Conservation (phyloP, 345 rosid genomes). For the Ailanthus altissimus region DNA sequence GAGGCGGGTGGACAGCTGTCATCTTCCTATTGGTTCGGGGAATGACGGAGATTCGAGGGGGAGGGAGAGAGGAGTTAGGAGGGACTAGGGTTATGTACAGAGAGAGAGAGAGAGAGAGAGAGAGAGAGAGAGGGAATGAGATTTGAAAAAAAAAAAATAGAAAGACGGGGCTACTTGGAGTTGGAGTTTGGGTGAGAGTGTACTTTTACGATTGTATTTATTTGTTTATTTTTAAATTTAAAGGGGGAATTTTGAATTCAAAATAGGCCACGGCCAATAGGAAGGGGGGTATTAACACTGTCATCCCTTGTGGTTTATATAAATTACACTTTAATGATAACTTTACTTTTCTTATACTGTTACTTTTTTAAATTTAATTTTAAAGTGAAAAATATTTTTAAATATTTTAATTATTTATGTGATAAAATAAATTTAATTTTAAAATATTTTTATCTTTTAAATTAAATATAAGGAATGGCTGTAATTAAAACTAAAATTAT, state of each 20-base stretch:
- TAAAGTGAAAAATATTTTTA: no score
- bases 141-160: constrained; percentile 5
- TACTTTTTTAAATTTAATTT: no score
- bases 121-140: constrained; percentile 15
- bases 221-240: background rate
- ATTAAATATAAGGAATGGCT: no score
- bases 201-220: background rate
- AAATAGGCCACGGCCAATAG: no score
- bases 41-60: background rate
- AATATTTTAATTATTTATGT: no score
- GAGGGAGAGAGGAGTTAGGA: background rate
- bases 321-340: no score
- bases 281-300: no score
- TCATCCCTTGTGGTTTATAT: no score
- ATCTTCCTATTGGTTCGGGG: constrained; percentile 27
- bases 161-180: background rate
- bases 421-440: no score
- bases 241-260: constrained; percentile 8
- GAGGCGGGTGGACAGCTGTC: constrained; percentile 56
- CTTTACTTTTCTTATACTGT: no score
- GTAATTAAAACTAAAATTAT: no score
- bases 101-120: constrained; percentile 13
- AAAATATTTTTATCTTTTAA: no score
- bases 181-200: background rate
- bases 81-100: constrained; percentile 18